Percentiles rank a stretch among this genome's conserved stretches.
phyloP scores from a whole-genome alignment of 768 basidiomycete species.

The Lactifluus volemus region DNA sequence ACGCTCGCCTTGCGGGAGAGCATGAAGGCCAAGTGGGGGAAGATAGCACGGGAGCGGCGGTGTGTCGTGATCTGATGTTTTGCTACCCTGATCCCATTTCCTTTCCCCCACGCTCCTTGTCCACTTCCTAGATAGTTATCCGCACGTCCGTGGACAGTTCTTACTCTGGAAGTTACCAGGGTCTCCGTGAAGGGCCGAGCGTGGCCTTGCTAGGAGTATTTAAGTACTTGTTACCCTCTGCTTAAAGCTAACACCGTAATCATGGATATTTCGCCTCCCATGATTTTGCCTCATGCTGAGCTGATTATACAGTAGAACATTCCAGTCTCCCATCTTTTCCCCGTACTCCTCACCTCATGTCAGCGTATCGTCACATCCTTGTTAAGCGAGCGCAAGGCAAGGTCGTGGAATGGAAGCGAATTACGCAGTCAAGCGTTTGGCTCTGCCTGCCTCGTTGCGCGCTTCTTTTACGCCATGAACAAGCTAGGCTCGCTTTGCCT shows the following conservation, averaged over 20 bases:
- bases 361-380: background rate
- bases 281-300: background rate
- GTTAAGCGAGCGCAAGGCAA: constrained; percentile 13
- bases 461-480: background rate
- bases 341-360: constrained; percentile 3
- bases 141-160: constrained; percentile 12
- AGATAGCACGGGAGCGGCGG: constrained; percentile 56
- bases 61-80: constrained; percentile 52
- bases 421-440: background rate
- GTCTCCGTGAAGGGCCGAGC: background rate
- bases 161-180: background rate
- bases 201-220: background rate
- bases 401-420: constrained; percentile 8
- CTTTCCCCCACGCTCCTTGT: background rate
- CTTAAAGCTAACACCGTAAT: constrained; percentile 1
- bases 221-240: background rate
- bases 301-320: background rate
- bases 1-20: constrained; percentile 82
- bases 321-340: background rate
- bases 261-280: background rate
- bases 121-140: constrained; percentile 1
- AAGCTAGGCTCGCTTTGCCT: background rate
- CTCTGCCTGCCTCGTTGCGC: constrained; percentile 4
- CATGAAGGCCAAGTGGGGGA: constrained; percentile 71
- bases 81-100: background rate